These are phyloP conservation scores for Clitopilus passeckerianus DNA, from an alignment of 768 basidiomycete species.

Conservation along the genomic window DNA sequence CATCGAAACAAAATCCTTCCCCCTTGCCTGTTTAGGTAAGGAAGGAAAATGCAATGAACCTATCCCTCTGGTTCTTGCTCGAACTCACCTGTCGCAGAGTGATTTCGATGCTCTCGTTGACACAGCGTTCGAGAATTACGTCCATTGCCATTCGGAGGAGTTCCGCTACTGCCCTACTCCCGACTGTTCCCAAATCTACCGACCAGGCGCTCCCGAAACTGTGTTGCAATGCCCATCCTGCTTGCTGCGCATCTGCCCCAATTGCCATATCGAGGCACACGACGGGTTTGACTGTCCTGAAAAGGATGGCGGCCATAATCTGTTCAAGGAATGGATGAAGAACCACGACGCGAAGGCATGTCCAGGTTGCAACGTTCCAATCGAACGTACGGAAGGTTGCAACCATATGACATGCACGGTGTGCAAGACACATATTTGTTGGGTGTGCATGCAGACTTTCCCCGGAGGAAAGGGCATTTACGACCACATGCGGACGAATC, in stretches of 20 bases:
- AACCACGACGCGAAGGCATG: constrained; percentile 68
- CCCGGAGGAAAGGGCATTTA: constrained; percentile 68
- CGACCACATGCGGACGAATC: constrained; percentile 63
- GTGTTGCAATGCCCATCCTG: constrained; percentile 70
- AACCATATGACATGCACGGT: constrained; percentile 79
- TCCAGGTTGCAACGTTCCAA: constrained; percentile 64
- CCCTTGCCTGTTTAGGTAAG: constrained; percentile 67
- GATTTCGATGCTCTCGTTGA: constrained; percentile 54
- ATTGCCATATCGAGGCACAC: constrained; percentile 53
- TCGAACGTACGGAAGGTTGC: constrained; percentile 73
- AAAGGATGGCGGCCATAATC: constrained; percentile 44
- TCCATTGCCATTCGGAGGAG: constrained; percentile 54
- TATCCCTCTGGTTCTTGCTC: constrained; percentile 52
- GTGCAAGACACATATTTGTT: constrained; percentile 77
- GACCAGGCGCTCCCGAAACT: constrained; percentile 41
- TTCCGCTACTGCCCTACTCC: constrained; percentile 77
- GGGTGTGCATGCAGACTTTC: constrained; percentile 75
- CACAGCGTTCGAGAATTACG: constrained; percentile 56
- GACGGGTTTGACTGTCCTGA: constrained; percentile 66
- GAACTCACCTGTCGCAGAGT: constrained; percentile 38
- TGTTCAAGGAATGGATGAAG: constrained; percentile 62
- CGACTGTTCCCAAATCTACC: constrained; percentile 73
- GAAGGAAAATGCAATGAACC: constrained; percentile 50
- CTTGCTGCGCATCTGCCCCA: constrained; percentile 61
- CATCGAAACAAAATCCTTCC: constrained; percentile 56